Conservation (phyloP, 2,329 filamentous ascomycete species). For the Aspergillus novofumigatus region DNA sequence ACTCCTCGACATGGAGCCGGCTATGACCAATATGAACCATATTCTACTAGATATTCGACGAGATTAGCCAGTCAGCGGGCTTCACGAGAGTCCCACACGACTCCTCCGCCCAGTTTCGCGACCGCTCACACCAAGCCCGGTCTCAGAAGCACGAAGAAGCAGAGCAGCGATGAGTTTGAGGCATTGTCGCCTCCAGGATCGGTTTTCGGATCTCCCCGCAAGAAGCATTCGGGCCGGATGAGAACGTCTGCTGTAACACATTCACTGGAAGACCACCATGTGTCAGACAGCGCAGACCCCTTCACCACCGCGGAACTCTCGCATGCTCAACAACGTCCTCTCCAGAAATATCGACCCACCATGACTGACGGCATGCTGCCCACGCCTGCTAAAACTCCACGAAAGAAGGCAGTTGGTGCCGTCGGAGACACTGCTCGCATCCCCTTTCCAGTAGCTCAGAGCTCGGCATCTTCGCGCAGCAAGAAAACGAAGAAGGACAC, state of each 20-base stretch:
- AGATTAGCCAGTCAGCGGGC: slow-evolving; percentile 35
- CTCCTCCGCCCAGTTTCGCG: slow-evolving; percentile 29
- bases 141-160: slow-evolving; percentile 19
- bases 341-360: slow-evolving; percentile 21
- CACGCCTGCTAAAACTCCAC: slow-evolving; percentile 60
- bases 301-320: slow-evolving; percentile 21
- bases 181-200: slow-evolving; percentile 29
- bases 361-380: slow-evolving; percentile 49
- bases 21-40: slow-evolving; percentile 40
- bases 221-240: slow-evolving; percentile 16
- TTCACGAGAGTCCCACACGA: slow-evolving; percentile 23
- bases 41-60: slow-evolving; percentile 38
- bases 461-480: slow-evolving; percentile 43
- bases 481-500: slow-evolving; percentile 45
- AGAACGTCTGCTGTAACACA: slow-evolving; percentile 10
- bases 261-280: slow-evolving; percentile 16
- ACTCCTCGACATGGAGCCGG: slow-evolving; percentile 45
- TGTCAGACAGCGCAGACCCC: slow-evolving; percentile 18
- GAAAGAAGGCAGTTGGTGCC: slow-evolving; percentile 48
- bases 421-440: slow-evolving; percentile 49
- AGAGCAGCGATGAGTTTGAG: slow-evolving; percentile 17
- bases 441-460: slow-evolving; percentile 48
- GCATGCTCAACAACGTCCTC: slow-evolving; percentile 18
- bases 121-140: slow-evolving; percentile 14
- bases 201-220: slow-evolving; percentile 24